Base-by-base conservation (phyloP, 2,329 filamentous ascomycete genomes). In the Uncinocarpus reesii region DNA sequence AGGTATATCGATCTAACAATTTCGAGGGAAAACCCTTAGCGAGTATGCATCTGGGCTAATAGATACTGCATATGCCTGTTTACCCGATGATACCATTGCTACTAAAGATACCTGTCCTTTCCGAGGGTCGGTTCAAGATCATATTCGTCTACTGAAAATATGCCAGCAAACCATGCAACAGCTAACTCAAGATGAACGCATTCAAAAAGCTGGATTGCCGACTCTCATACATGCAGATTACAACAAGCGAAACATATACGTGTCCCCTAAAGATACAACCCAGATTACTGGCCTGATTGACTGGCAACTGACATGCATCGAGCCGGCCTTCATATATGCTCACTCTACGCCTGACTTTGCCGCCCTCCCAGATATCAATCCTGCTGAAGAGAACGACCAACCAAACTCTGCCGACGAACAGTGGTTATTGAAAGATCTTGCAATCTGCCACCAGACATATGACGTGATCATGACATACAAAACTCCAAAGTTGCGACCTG, bases 171-270 rank as follows among this genome's bases (percentile, higher is more conserved):
- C 56, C 0, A 51, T 63, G 38, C 38, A 59, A 41, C 53, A 48
- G 23, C 38, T 64, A 15, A 24, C 50, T 16, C 4, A 52, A 44
- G 56, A 60, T 35, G 48, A 55, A 21, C 54, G 53, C 7, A 53
- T 63, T 15, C 46, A 57, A 41, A 37, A 54, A 2, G 53, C 55
- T 7, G 53, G 55, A 13, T 35, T 42, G 1, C 58, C 58, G 15
- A 31, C 48, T 35, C 37, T 64, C 4, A 40, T 61, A 21, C 61
- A 65, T 43, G 46, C 60, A 3, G 62, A 65, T 42, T 57, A 63
- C 8, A 51, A 66, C 46, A 62, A 56, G 42, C 48, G 63, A 23
- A 66, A 66, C 37, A 63, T 66, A 3, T 63, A 55, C 31, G 57
- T 66, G 21, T 62, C 61, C 2, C 36, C 52, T 4, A 51, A 60